Percentiles rank a stretch among this genome's conserved stretches.
These are phyloP conservation scores for Handroanthus guayacan DNA, from an alignment of 257 asterid species.

Conservation along the genomic window DNA sequence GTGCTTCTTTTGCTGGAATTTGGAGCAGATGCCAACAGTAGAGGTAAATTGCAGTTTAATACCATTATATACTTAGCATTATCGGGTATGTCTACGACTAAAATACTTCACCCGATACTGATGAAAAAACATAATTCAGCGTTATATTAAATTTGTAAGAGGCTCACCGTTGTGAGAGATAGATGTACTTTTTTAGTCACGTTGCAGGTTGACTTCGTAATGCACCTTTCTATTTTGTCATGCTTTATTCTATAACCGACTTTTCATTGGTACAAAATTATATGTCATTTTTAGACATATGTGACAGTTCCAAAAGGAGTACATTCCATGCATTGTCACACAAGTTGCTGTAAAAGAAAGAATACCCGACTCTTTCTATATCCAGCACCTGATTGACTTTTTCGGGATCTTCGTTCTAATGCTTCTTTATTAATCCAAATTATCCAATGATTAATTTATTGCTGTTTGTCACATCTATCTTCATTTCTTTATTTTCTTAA, in stretches of 20 bases:
- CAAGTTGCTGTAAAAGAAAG: constrained; percentile 22
- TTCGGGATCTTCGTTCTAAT: not conserved
- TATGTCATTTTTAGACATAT: constrained; percentile 15
- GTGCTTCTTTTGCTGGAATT: constrained; percentile 81
- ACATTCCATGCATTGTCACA: not conserved
- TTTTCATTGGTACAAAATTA: not conserved
- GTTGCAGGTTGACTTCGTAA: constrained; percentile 29
- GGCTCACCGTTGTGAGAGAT: constrained; percentile 19
- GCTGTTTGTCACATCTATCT: constrained; percentile 10
- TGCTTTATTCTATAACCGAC: constrained; percentile 15
- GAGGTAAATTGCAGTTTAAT: constrained; percentile 55
- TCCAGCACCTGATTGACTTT: constrained; percentile 6
- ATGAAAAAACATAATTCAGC: not conserved
- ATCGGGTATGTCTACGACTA: not conserved
- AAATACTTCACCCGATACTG: not conserved
- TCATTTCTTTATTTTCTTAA: constrained; percentile 4
- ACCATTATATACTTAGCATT: constrained; percentile 6
- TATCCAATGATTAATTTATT: not conserved
- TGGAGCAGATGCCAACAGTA: constrained; percentile 78
- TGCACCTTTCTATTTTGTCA: constrained; percentile 25
- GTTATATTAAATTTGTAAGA: not conserved
- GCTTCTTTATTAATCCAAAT: constrained; percentile 12
- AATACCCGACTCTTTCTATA: constrained; percentile 25
- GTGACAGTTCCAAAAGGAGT: constrained; percentile 3
- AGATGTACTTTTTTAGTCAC: not conserved